phyloP scores from a whole-genome alignment of 2,329 filamentous ascomycete genomes.

The Penicillium brasilianum region DNA sequence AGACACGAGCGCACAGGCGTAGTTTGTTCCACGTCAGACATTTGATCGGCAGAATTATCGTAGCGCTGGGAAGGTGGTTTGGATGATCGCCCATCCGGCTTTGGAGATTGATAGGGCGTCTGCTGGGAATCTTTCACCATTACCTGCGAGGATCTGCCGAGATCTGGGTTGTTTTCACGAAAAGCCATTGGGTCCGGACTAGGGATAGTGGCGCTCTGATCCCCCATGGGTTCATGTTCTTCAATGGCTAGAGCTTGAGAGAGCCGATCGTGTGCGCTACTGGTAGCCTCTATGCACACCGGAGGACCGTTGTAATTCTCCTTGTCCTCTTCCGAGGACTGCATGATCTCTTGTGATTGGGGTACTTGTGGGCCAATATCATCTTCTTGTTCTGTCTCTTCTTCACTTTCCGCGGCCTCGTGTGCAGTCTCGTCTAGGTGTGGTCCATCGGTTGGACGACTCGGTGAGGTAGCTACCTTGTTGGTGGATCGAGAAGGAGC shows the following conservation, averaged over 20 bases:
- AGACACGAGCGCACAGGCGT: slow-evolving; percentile 27
- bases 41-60: slow-evolving; percentile 13
- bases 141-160: slow-evolving; percentile 37
- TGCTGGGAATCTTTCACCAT: slow-evolving; percentile 47
- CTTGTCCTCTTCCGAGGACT: slow-evolving; percentile 52
- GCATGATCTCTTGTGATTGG: slow-evolving; percentile 35
- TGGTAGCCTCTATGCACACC: slow-evolving; percentile 36
- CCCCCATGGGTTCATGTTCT: slow-evolving; percentile 12
- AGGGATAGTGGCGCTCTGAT: background rate
- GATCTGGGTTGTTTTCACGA: slow-evolving; percentile 15
- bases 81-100: slow-evolving; percentile 15
- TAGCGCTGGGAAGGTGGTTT: slow-evolving; percentile 2
- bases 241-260: slow-evolving; percentile 44
- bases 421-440: slow-evolving; percentile 27
- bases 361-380: slow-evolving; percentile 35
- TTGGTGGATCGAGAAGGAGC: slow-evolving; percentile 36
- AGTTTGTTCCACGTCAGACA: slow-evolving; percentile 19
- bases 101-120: slow-evolving; percentile 40
- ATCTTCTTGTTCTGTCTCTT: slow-evolving; percentile 55
- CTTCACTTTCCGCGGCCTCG: slow-evolving; percentile 44
- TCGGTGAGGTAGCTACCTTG: slow-evolving; percentile 8
- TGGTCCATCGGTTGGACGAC: slow-evolving; percentile 18
- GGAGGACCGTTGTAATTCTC: slow-evolving; percentile 48
- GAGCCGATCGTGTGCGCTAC: slow-evolving; percentile 45
- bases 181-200: slow-evolving; percentile 8